These are phyloP conservation scores for Luffa aegyptiaca DNA, from an alignment of 306 rosid genomes.

Conservation along the genomic window DNA sequence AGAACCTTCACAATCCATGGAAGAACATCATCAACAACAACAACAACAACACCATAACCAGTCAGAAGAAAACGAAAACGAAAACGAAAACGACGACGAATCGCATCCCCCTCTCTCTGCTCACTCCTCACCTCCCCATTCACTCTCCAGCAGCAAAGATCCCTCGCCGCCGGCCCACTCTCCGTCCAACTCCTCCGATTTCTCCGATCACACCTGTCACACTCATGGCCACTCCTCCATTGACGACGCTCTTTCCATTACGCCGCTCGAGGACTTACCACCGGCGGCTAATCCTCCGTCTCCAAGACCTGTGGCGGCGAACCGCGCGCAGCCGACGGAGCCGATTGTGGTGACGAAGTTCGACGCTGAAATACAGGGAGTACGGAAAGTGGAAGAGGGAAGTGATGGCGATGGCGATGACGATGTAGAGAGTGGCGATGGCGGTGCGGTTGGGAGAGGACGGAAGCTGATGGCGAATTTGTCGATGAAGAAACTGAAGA, in stretches of 20 bases:
- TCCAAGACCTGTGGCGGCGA: constrained; percentile 22
- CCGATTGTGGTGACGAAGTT: constrained; percentile 42
- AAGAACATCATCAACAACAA: not conserved
- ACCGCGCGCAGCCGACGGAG: constrained; percentile 25
- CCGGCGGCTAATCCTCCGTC: constrained; percentile 10
- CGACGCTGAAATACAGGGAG: constrained; percentile 23
- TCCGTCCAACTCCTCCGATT: constrained; percentile 23
- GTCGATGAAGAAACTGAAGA: constrained; percentile 22
- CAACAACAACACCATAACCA: not conserved
- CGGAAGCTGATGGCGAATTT: constrained; percentile 33
- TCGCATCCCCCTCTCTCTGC: constrained; percentile 4
- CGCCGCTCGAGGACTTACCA: constrained; percentile 15
- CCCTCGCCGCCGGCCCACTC: constrained; percentile 38
- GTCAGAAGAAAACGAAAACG: not conserved
- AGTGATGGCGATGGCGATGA: not conserved
- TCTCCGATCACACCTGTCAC: constrained; percentile 26
- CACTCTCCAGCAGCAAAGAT: constrained; percentile 20
- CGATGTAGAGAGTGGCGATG: not conserved
- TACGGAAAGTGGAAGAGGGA: constrained; percentile 7
- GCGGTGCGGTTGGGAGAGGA: constrained; percentile 19
- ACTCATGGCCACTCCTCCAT: constrained; percentile 16
- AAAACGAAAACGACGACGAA: not conserved
- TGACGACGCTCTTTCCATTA: constrained; percentile 2
- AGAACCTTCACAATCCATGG: not conserved
- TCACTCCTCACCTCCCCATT: constrained; percentile 22